Evolutionary conservation across 2,329 filamentous ascomycete species (phyloP).

Genomic region (Dactylonectria macrodidyma): DNA sequence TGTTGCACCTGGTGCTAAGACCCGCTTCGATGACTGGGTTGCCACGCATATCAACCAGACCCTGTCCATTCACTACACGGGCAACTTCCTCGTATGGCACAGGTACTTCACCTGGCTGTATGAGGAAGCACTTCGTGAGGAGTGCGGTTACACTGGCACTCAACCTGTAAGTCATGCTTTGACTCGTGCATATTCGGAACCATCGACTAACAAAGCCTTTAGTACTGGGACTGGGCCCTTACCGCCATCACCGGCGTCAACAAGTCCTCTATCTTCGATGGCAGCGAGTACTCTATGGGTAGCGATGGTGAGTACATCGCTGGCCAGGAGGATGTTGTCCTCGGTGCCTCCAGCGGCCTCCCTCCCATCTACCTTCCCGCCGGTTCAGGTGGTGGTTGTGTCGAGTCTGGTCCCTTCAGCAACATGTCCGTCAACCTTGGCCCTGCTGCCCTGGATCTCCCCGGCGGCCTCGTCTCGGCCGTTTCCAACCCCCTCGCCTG

Average conservation of each 20-base stretch:
- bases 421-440: constrained; percentile 59
- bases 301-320: constrained; percentile 59
- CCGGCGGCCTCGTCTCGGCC: constrained; percentile 42
- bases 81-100: constrained; percentile 52
- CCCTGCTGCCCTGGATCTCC: constrained; percentile 51
- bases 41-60: constrained; percentile 65
- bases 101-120: constrained; percentile 52
- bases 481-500: constrained; percentile 50
- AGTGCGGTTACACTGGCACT: constrained; percentile 56
- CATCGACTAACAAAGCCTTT: constrained; percentile 14
- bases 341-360: constrained; percentile 47
- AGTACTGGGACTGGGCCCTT: constrained; percentile 64
- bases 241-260: constrained; percentile 54
- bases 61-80: constrained; percentile 58
- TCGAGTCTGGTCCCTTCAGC: constrained; percentile 65
- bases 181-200: background rate
- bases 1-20: constrained; percentile 59
- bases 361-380: constrained; percentile 55
- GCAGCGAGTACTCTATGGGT: constrained; percentile 60
- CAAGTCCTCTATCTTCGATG: constrained; percentile 64
- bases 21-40: constrained; percentile 66
- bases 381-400: constrained; percentile 70
- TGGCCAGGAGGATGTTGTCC: constrained; percentile 39
- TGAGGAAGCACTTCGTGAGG: constrained; percentile 49
- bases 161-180: constrained; percentile 51